Base-by-base conservation (phyloP, 1,139 yeast species). In the Sugiyamaella grinbergsii region DNA sequence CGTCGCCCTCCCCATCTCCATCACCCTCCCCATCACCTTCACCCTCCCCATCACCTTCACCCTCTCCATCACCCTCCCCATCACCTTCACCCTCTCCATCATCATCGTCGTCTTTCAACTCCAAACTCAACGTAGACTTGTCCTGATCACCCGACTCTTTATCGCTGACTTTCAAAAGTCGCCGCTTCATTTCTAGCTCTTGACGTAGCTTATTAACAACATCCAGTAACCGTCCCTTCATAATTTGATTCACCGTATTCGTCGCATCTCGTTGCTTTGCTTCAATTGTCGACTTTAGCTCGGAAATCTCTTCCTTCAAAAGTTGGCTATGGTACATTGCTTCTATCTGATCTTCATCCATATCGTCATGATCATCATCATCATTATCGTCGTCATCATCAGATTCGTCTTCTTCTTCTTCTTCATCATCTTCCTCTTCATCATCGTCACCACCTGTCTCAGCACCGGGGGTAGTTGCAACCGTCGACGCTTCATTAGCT, bases 191-290 rank as follows among this genome's bases (percentile, higher is more conserved):
- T 52, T 90, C 96, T 54, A 91, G 76, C 58, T 94, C 96, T 47
- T 84, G 83, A 67, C 83, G 85, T 61, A 94, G 77, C 53, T 91
- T 84, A 54, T 78, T 79, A 53, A 89, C 85, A 50, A 88, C 89
- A 58, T 86, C 94, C 62, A 85, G 79, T 66, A 90, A 86, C 71
- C 97, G 84, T 70, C 85, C 87, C 66, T 85, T 83, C 81, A 93
- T 78, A 73, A 93, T 85, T 61, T 91, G 91, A 66, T 90, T 90
- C 32, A 61, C 63, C 15, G 91, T 81, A 52, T 84, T 83, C 15
- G 78, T 80, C 45, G 89, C 79, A 60, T 88, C 93, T 49, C 77
- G 77, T 64, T 81, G 81, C 63, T 91, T 93, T 61, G 83, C 83
- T 49, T 79, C 82, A 51, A 94, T 86, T 0, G 93, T 91, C 38